Evolutionary conservation across 164 flowering plant species (phyloP), one percentile per base, ranked within the genome.

Genomic region (Umbellularia californica): DNA sequence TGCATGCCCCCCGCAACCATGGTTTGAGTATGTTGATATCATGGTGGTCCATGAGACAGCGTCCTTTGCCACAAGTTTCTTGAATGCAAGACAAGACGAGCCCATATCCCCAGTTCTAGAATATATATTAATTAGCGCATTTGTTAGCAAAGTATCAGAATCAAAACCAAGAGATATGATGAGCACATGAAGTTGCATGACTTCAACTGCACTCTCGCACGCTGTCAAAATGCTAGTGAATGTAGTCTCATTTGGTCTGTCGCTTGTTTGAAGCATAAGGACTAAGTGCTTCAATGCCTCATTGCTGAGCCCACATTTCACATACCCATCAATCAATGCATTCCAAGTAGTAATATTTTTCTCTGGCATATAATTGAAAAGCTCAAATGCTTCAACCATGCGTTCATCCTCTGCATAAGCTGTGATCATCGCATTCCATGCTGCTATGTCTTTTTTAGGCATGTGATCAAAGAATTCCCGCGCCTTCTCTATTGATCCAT

Each of bases 351-450:
- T 79, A 9, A 66, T 58, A 77, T 87, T 81, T 64, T 79, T 85
- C 20, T 84, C 74, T 0, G 81, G 79, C 92, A 87, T 83, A 60
- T 66, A 75, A 50, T 72, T 68, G 67, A 89, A 90, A 67, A 88
- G 87, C 73, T 81, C 76, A 35, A 41, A 69, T 60, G 90, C 92
- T 78, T 87, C 84, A 25, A n/a, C 63, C 81, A 86, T 77, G 27
- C 68, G 78, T 3, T 85, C 88, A 41, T 82, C 80, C 63, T 81
- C 80, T 2, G 77, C 78, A 72, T 88, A 88, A 5, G 84, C 84
- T 19, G 88, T 81, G 73, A 89, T 82, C 91, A 90, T 87, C 3
- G 94, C 90, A 76, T 85, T 87, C 90, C 90, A 90, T 13, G 91
- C 88, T 11, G 88, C 85, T 1, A 83, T 65, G 65, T 88, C 94